Conservation (phyloP, 306 rosid species). For the Pterocarpus macrocarpus region DNA sequence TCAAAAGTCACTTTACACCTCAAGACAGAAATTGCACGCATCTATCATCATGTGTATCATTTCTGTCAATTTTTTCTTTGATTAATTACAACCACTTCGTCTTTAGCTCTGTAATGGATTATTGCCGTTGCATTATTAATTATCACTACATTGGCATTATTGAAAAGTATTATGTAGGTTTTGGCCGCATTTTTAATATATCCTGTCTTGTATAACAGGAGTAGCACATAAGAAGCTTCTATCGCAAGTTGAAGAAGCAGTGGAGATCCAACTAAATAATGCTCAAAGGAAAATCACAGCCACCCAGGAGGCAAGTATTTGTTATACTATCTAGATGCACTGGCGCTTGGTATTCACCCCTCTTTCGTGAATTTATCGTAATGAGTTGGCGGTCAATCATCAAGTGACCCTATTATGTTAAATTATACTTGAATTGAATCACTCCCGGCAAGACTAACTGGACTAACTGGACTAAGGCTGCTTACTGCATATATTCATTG, state of each 20-base stretch:
- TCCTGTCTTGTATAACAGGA: conserved; percentile 60
- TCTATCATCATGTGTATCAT: conserved; percentile 35
- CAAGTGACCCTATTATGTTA: background rate
- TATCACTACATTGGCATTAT: conserved; percentile 20
- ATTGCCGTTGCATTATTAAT: conserved; percentile 22
- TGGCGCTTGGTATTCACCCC: conserved; percentile 23
- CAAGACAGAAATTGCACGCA: background rate
- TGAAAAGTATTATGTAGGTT: conserved; percentile 32
- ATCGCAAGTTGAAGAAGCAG: conserved; percentile 77
- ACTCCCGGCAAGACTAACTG: background rate
- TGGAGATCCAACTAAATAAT: conserved; percentile 70
- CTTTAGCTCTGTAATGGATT: background rate
- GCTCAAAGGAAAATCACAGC: conserved; percentile 76
- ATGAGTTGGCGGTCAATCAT: conserved; percentile 18
- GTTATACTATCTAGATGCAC: background rate
- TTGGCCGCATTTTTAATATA: conserved; percentile 28
- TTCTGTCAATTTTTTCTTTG: conserved; percentile 21
- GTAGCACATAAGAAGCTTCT: conserved; percentile 78
- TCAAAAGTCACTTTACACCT: conserved; percentile 5
- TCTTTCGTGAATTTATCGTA: conserved; percentile 35
- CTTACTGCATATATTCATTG: conserved; percentile 18
- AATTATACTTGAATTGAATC: conserved; percentile 38
- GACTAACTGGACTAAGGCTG: conserved; percentile 18
- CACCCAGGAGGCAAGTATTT: conserved; percentile 75
- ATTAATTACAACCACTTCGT: background rate